phyloP scores from a whole-genome alignment of 2,329 filamentous ascomycete species.

The Clonostachys rhizophaga region DNA sequence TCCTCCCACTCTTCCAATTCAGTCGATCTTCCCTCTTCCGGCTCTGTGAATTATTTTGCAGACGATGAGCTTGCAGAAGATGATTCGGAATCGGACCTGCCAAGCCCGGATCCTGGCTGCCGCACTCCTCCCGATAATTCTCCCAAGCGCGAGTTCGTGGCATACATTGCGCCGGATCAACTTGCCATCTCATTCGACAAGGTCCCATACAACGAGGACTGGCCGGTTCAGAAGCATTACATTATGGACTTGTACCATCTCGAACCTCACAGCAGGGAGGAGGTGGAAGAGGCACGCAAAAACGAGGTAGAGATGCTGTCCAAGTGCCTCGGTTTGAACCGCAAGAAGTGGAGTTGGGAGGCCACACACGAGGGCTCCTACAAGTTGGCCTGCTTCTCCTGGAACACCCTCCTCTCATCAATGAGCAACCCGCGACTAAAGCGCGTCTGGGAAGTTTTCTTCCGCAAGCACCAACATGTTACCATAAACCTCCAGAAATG shows the following conservation, averaged over 20 bases:
- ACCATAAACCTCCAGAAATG: background rate
- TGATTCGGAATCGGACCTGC: background rate
- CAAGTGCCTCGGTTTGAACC: background rate
- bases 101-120: background rate
- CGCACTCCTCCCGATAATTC: background rate
- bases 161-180: background rate
- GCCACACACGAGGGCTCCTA: background rate
- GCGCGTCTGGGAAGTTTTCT: background rate
- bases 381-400: no score
- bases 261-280: background rate
- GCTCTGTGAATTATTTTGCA: background rate
- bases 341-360: background rate
- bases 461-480: background rate
- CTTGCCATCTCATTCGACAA: background rate
- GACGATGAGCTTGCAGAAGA: background rate
- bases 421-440: no score
- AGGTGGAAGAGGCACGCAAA: no score
- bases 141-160: background rate
- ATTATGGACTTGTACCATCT: background rate
- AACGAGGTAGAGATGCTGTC: no score
- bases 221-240: background rate
- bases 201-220: slow-evolving; percentile 1
- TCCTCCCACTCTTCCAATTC: background rate
- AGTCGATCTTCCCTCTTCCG: no score
- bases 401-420: no score